Evolutionary conservation across 306 rosid species (phyloP).

Genomic region (Amphicarpaea edgeworthii): DNA sequence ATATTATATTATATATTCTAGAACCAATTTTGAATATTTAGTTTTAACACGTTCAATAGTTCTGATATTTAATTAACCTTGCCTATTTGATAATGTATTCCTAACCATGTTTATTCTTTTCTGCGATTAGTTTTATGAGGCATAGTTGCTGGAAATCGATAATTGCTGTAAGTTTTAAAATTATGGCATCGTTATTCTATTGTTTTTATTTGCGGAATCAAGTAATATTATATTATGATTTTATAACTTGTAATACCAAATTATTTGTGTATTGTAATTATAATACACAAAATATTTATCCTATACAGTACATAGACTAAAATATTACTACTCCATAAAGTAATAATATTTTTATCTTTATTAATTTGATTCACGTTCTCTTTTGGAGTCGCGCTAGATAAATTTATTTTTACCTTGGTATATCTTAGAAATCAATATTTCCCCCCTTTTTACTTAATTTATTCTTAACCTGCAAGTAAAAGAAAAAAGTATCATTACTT

Average conservation of each 20-base stretch:
- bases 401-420: too few species aligned
- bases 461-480: too few species aligned
- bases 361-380: not conserved
- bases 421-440: too few species aligned
- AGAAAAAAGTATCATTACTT: too few species aligned
- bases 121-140: not conserved
- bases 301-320: too few species aligned
- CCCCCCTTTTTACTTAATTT: too few species aligned
- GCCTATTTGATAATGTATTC: not conserved
- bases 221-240: not conserved
- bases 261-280: too few species aligned
- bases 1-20: not conserved
- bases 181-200: not conserved
- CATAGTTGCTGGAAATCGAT: not conserved
- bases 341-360: too few species aligned
- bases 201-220: not conserved
- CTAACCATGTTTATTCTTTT: not conserved
- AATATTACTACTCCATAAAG: too few species aligned
- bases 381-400: too few species aligned
- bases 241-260: too few species aligned
- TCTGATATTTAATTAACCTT: constrained; percentile 6
- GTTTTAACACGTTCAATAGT: not conserved
- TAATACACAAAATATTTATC: too few species aligned
- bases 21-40: constrained; percentile 32
- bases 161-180: not conserved